Evolutionary conservation across 495 filamentous ascomycete species (phyloP), one percentile per base, ranked within the genome.

Genomic region (Poronia punctata): DNA sequence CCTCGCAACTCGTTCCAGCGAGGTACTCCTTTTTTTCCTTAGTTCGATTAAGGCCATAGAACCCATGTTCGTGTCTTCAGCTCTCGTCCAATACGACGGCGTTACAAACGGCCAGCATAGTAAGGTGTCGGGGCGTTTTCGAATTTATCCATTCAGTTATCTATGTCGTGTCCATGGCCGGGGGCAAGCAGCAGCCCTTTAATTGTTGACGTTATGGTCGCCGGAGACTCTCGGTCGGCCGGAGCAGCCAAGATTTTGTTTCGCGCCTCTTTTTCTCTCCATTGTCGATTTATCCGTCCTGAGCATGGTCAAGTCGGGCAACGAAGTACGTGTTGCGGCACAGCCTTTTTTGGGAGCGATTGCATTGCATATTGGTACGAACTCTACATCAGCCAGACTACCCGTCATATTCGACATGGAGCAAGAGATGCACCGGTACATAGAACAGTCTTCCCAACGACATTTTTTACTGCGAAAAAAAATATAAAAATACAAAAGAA

Each of bases 41-140:
- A n/a, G n/a, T 38, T 15, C 42, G 14, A 37, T 45, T 40, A 58
- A 50, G 45, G 45, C 45, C 35, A 48, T 56, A 53, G 52, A 56
- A n/a, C 52, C 55, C 49, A 42, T 42, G 34, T 53, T 56, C 48
- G 53, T 64, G 61, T 70, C 66, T 66, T 66, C 62, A 49, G 50
- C 53, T 57, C 31, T 56, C 26, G 53, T 52, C 50, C 35, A 57
- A 49, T 52, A 49, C 45, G 46, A 37, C 33, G 56, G 56, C 50
- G 56, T 57, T 57, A 45, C 46, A 49, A 45, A 56, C 25, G 56
- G 53, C 49, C 55, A 70, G 67, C 67, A 72, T 72, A 63, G 65
- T 68, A 64, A 49, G 67, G 69, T 70, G 67, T 70, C 61, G 53
- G 41, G 68, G 67, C 67, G 68, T 72, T 70, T 58, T 54, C 55